Percentiles rank a stretch among this genome's conserved stretches.
phyloP scores from a whole-genome alignment of 345 rosid genomes.

The Hibiscus syriacus region DNA sequence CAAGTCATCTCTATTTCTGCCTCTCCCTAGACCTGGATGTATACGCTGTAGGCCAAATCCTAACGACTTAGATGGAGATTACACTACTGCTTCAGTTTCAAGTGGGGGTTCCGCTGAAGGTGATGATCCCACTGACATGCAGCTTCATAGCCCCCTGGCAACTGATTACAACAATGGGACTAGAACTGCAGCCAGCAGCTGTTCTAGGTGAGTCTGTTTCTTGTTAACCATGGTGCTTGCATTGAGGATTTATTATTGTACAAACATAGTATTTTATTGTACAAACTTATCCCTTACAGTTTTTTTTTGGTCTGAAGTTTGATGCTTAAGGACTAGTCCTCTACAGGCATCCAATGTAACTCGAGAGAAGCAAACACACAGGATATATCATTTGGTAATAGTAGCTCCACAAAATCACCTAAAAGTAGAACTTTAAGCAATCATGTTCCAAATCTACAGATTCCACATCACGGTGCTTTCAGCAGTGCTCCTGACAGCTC shows the following conservation, averaged over 20 bases:
- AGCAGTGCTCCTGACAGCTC: too few species aligned
- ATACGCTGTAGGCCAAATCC: slow-evolving; percentile 29
- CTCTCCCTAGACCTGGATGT: slow-evolving; percentile 47
- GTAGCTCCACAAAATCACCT: too few species aligned
- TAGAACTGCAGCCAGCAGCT: slow-evolving; percentile 33
- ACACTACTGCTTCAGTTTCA: slow-evolving; percentile 34
- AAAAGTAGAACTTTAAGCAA: too few species aligned
- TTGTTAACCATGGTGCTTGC: not conserved
- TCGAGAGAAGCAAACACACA: too few species aligned
- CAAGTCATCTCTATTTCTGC: slow-evolving; percentile 38
- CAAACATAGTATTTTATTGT: not conserved
- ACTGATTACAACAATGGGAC: slow-evolving; percentile 37
- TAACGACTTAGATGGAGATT: slow-evolving; percentile 43
- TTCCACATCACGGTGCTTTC: too few species aligned
- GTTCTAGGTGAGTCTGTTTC: slow-evolving; percentile 36
- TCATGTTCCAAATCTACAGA: too few species aligned
- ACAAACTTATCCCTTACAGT: slow-evolving; percentile 2
- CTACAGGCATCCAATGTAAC: too few species aligned
- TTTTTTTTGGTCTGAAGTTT: too few species aligned
- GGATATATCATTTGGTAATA: too few species aligned
- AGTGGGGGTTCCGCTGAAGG: slow-evolving; percentile 42
- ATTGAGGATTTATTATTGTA: too few species aligned
- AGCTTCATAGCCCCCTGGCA: slow-evolving; percentile 37
- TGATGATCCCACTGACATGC: slow-evolving; percentile 37
- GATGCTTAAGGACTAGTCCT: too few species aligned